Percentiles rank a stretch among this genome's conserved stretches.
Conservation (phyloP, 1,284 basidiomycete genomes). For the Austroboletus rostrupii region DNA sequence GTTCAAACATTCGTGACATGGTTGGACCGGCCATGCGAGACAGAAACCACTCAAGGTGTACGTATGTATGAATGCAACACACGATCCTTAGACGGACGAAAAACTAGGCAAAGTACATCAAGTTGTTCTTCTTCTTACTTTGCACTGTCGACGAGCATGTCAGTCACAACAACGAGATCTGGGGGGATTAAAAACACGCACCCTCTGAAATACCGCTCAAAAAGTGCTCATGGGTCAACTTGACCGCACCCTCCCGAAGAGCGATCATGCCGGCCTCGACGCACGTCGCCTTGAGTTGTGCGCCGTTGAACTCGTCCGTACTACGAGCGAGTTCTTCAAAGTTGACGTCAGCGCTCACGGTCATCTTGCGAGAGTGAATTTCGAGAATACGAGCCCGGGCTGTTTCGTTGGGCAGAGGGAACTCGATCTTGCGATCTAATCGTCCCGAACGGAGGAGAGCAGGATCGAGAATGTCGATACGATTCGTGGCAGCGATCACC, state of each 20-base stretch:
- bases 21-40: not conserved
- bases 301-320: conserved; percentile 98
- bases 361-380: conserved; percentile 97
- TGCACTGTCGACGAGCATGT: conserved; percentile 56
- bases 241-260: conserved; percentile 88
- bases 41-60: not conserved
- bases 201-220: conserved; percentile 89
- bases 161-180: conserved; percentile 15
- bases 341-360: conserved; percentile 80
- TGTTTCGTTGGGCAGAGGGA: conserved; percentile 90
- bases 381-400: conserved; percentile 94
- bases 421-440: conserved; percentile 94
- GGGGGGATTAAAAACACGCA: conserved; percentile 32
- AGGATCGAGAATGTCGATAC: conserved; percentile 98
- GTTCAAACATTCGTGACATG: no score
- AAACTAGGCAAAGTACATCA: conserved; percentile 79
- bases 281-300: conserved; percentile 93
- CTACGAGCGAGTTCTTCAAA: conserved; percentile 84
- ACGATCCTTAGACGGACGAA: not conserved
- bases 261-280: conserved; percentile 99
- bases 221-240: conserved; percentile 90
- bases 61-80: conserved; percentile 5
- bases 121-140: conserved; percentile 95
- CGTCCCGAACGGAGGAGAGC: conserved; percentile 96
- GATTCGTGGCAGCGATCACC: conserved; percentile 98